Percentiles rank a stretch among this genome's conserved stretches.
Conservation (phyloP, 306 rosid species). For the Hippophae gyantsensis region DNA sequence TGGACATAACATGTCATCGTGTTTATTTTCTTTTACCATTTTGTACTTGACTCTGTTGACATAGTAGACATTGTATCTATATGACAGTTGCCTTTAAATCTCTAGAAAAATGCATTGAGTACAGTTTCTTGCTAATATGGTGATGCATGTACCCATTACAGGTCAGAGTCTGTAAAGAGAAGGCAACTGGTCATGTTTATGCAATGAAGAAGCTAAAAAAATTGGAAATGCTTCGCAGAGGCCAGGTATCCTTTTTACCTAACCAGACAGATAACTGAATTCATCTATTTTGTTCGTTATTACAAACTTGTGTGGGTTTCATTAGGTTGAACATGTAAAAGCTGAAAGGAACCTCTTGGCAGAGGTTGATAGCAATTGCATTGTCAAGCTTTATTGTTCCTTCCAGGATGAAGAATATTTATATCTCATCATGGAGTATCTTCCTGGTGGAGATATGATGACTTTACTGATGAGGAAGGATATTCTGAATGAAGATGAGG, state of each 20-base stretch:
- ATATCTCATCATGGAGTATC: conserved; percentile 88
- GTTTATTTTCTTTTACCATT: background rate
- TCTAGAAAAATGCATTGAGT: too few species aligned
- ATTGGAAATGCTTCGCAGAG: background rate
- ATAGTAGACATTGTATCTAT: too few species aligned
- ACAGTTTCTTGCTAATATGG: too few species aligned
- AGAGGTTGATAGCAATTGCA: conserved; percentile 79
- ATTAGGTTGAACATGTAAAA: conserved; percentile 82
- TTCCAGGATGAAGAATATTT: conserved; percentile 81
- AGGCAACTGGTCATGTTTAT: background rate
- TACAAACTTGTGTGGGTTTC: conserved; percentile 2
- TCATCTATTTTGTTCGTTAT: background rate
- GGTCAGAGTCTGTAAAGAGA: background rate
- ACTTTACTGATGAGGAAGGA: conserved; percentile 82
- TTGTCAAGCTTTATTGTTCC: conserved; percentile 81
- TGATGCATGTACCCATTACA: background rate
- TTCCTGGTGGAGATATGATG: conserved; percentile 96
- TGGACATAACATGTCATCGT: background rate
- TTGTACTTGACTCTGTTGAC: too few species aligned
- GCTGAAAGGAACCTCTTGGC: conserved; percentile 91
- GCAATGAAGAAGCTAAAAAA: background rate
- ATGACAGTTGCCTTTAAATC: too few species aligned
- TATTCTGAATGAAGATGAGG: conserved; percentile 63
- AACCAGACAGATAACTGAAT: too few species aligned
- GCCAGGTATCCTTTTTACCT: background rate